Base-by-base conservation (phyloP, 805 yeast genomes). In the Pichia californica region DNA sequence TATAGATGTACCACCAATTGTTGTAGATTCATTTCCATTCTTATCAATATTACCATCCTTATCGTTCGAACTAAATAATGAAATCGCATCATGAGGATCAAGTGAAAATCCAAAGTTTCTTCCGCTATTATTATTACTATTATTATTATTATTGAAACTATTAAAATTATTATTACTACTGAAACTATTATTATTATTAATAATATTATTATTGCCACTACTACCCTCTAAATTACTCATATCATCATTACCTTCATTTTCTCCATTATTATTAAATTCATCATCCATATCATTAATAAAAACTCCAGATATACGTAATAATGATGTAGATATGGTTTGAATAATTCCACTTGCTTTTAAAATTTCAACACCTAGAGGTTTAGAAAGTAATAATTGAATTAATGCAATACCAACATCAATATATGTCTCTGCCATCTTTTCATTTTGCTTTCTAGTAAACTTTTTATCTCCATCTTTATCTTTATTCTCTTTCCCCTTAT, bases 351-450 rank as follows among this genome's bases (percentile, higher is more conserved):
- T 10, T 97, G 97, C 46, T 75, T 83, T 0, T 71, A 69, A 26
- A 76, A 73, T 33, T 13, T 37, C 35, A 11, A 44, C 41, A 10
- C 46, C 46, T 15, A 31, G 36, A 9, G 31, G 41, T 18, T 35
- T 45, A 1, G 77, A 67, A 2, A 88, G 64, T 7, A 91, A 64
- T 36, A 83, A 73, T 46, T 74, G 79, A 51, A 93, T 67, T 28
- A 93, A 70, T 38, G 77, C 83, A 53, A 88, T 77, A 0, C 96
- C 98, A 4, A 84, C 81, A 40, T 69, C 73, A 11, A 85, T 73
- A 51, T 80, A 86, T 47, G 74, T 71, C 21, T 70, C 71, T 20
- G 81, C 72, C 27, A 68, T 62, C n/a, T 19, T 37, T 18, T 37
- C 31, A 11, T 27, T 19, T 35, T 35, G 38, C 15, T 35, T 35